Conservation (phyloP, 2,329 filamentous ascomycete genomes). For the Penicillium aurantiogriseum region DNA sequence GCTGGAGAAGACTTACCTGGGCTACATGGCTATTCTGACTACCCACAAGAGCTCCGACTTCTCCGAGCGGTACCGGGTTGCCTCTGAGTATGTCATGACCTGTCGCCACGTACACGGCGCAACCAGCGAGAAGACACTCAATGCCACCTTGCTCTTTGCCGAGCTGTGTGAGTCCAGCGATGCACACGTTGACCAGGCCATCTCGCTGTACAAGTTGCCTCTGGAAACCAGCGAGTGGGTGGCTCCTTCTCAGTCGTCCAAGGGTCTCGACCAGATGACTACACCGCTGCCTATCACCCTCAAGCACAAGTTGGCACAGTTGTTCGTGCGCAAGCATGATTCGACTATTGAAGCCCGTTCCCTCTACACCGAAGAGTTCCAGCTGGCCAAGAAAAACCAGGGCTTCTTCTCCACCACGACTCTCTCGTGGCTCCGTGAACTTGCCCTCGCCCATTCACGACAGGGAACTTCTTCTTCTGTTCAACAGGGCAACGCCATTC, state of each 20-base stretch:
- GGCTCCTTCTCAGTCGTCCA: slow-evolving; percentile 31
- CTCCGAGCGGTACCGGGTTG: slow-evolving; percentile 47
- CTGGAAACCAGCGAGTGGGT: slow-evolving; percentile 43
- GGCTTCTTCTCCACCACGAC: slow-evolving; percentile 51
- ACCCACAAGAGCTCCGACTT: slow-evolving; percentile 42
- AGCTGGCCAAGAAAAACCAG: slow-evolving; percentile 44
- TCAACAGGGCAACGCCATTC: slow-evolving; percentile 38
- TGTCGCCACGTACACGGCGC: slow-evolving; percentile 42
- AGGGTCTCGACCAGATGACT: slow-evolving; percentile 32
- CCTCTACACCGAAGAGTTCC: slow-evolving; percentile 46
- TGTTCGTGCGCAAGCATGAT: slow-evolving; percentile 47
- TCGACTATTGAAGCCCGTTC: slow-evolving; percentile 40
- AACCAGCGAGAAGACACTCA: slow-evolving; percentile 38
- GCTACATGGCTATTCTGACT: slow-evolving; percentile 51
- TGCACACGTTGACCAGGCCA: slow-evolving; percentile 46
- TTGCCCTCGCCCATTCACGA: slow-evolving; percentile 45
- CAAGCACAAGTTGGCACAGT: slow-evolving; percentile 51
- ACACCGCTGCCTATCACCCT: slow-evolving; percentile 45
- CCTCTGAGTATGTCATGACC: slow-evolving; percentile 50
- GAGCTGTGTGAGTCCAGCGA: slow-evolving; percentile 49
- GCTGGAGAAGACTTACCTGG: slow-evolving; percentile 48
- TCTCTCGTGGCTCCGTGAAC: slow-evolving; percentile 44
- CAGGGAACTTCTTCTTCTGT: slow-evolving; percentile 42
- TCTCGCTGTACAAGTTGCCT: slow-evolving; percentile 49
- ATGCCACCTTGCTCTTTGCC: slow-evolving; percentile 43